Percentiles rank a stretch among this genome's conserved stretches.
Evolutionary conservation across 1,284 basidiomycete species (phyloP).

Genomic region (Cutaneotrichosporon cutaneum): DNA sequence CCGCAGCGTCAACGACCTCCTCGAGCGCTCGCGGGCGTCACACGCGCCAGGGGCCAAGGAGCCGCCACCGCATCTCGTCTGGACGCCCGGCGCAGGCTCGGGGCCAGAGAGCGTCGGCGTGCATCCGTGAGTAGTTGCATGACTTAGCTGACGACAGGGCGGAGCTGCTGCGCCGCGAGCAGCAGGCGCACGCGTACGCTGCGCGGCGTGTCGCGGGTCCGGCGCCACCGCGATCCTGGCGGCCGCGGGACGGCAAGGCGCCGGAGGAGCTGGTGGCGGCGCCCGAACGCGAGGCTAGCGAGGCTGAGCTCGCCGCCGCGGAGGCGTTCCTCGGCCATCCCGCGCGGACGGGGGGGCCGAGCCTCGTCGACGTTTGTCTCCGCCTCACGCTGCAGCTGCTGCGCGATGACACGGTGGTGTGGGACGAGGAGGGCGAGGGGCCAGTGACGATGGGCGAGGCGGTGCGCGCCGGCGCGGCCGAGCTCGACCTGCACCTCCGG

Average conservation of each 20-base stretch:
- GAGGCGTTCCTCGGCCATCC: conserved; percentile 5
- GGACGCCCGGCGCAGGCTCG: neutral
- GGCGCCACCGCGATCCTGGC: conserved; percentile 44
- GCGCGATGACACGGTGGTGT: conserved; percentile 23
- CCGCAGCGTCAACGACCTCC: conserved; percentile 35
- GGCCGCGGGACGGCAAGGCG: conserved; percentile 1
- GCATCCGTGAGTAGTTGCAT: conserved; percentile 35
- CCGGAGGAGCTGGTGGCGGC: neutral
- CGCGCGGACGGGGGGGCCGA: neutral
- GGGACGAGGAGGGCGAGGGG: conserved; percentile 14
- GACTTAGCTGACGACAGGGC: conserved; percentile 28
- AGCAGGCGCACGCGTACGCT: conserved; percentile 31
- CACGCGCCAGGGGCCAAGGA: neutral
- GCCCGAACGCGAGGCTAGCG: neutral
- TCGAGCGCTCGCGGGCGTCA: conserved; percentile 26
- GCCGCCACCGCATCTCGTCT: conserved; percentile 7
- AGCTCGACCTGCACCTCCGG: conserved; percentile 38
- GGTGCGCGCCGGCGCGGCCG: conserved; percentile 32
- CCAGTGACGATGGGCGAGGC: conserved; percentile 27
- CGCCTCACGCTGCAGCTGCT: conserved; percentile 30
- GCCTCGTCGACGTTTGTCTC: conserved; percentile 33
- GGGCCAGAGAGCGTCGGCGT: conserved; percentile 20
- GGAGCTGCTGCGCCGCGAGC: conserved; percentile 37
- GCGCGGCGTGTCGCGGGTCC: conserved; percentile 41
- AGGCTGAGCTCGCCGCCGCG: conserved; percentile 1